Conservation (phyloP, 257 asterid species). For the Anisodus tanguticus region DNA sequence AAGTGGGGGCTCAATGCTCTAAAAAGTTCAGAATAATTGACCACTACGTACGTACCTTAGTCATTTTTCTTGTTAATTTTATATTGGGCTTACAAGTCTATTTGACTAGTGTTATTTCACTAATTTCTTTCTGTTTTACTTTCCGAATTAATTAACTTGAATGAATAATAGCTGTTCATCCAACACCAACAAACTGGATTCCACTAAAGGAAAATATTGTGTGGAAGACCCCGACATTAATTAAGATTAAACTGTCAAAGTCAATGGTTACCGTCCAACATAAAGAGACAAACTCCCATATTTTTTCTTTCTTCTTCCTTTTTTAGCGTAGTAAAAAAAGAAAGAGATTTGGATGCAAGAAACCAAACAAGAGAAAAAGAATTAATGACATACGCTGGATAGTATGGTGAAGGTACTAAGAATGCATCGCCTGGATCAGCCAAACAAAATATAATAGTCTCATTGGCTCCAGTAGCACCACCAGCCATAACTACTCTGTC, state of each 20-base stretch:
- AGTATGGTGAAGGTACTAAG: constrained; percentile 81
- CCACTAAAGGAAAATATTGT: background rate
- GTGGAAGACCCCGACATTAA: background rate
- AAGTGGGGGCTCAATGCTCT: background rate
- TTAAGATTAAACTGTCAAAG: background rate
- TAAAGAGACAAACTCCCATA: background rate
- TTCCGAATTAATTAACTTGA: background rate
- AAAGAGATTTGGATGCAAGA: background rate
- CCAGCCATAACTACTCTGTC: constrained; percentile 80
- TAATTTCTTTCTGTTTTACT: too few relatives aligned
- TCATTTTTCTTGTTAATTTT: background rate
- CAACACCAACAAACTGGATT: background rate
- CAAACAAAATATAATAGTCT: constrained; percentile 63
- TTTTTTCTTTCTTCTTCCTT: too few relatives aligned
- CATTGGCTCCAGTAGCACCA: constrained; percentile 91
- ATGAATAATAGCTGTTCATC: background rate
- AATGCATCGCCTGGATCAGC: constrained; percentile 81
- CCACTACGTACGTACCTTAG: background rate
- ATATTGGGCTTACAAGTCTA: background rate
- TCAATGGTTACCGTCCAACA: background rate
- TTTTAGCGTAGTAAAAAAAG: background rate
- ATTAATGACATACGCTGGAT: constrained; percentile 64
- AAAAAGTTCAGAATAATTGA: background rate
- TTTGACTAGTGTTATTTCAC: background rate
- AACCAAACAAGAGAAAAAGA: background rate